Base-by-base conservation (phyloP, 1,284 basidiomycete species). In the Microbotryomycetes sp. region DNA sequence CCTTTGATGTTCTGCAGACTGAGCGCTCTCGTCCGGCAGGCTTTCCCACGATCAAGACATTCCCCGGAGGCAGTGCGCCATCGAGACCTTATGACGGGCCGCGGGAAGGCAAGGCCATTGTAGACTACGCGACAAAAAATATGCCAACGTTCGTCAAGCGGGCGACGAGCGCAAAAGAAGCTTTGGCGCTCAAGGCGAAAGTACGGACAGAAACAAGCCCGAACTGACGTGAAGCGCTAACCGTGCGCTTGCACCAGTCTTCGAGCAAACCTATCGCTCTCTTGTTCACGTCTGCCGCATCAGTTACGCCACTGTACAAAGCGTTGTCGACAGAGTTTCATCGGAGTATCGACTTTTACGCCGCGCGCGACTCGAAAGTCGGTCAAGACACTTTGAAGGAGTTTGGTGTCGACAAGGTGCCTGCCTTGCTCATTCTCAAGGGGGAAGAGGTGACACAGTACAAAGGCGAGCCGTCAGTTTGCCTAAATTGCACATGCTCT, bases 1-100 rank as follows among this genome's bases (percentile, higher is more conserved):
- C 3, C 45, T 6, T 16, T 28, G 28, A 4, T 1, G 29, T 15
- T n/a, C 11, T 0, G 26, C 15, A 16, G 23, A 5, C 26, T 26
- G 21, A 23, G 16, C 16, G 24, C 53, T 61, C 27, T 21, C 29
- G 45, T 50, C 31, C 3, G n/a, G 2, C 56, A 69, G 71, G 71
- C 11, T 78, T 77, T 68, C 76, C 76, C 4, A 77, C 76, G 4
- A 60, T 78, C 59, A 77, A 77, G 67, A 16, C 63, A 30, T 68
- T 66, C 59, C 66, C 66, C 3, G 66, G 66, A 5, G 66, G 66
- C 52, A 73, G 57, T 63, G 75, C 71, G 64, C 75, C 45, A 60
- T 72, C 54, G 67, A 71, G 27, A 72, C 74, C 64, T 71, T 78
- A 77, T 51, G 67, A 71, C 47, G 76, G 76, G 1, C 70, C 73